These are phyloP conservation scores for Thielaviopsis ethacetica DNA, from an alignment of 2,329 filamentous ascomycete species.

Conservation along the genomic window DNA sequence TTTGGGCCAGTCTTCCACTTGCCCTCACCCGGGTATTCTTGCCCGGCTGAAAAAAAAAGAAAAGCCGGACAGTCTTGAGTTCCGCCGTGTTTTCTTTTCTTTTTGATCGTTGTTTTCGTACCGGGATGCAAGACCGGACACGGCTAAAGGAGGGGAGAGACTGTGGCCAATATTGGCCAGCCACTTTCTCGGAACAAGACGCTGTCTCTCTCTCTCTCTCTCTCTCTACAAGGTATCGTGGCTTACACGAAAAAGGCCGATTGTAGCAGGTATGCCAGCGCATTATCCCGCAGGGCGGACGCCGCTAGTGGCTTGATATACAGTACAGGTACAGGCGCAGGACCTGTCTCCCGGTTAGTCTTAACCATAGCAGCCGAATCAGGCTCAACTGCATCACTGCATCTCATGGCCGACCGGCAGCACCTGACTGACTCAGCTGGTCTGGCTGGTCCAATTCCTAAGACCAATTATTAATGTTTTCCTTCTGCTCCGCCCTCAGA, in stretches of 20 bases:
- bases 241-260: background rate
- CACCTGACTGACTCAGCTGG: background rate
- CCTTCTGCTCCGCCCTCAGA: background rate
- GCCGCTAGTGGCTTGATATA: background rate
- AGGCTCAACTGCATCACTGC: background rate
- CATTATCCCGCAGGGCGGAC: background rate
- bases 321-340: background rate
- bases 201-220: no score
- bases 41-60: background rate
- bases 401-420: background rate
- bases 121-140: background rate
- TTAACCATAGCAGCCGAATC: background rate
- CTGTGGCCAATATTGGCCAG: background rate
- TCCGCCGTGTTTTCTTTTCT: no score
- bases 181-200: background rate
- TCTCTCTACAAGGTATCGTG: no score
- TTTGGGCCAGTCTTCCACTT: background rate
- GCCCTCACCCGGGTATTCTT: background rate
- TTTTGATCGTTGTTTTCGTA: background rate
- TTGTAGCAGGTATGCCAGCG: background rate
- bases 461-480: background rate
- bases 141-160: background rate
- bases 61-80: background rate
- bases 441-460: background rate
- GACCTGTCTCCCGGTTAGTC: no score